Evolutionary conservation across 345 rosid genomes (phyloP).

Genomic region (Garcia nutans): DNA sequence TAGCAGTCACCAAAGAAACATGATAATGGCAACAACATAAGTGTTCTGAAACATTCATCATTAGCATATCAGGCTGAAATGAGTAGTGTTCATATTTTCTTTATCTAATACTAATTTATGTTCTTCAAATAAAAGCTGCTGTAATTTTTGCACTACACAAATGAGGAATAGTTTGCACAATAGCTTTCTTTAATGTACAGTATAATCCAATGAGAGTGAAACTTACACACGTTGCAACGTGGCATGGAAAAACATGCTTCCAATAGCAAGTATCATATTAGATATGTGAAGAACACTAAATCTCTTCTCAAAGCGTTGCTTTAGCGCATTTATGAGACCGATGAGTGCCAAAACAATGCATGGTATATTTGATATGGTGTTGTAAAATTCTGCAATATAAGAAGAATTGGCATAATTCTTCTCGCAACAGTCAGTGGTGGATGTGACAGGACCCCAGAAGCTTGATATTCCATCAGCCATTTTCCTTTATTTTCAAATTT

Average conservation of each 20-base stretch:
- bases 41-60: background rate
- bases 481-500: slow-evolving; percentile 19
- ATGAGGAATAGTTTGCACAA: background rate
- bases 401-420: slow-evolving; percentile 70
- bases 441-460: slow-evolving; percentile 96
- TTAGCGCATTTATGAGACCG: slow-evolving; percentile 78
- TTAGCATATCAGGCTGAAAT: background rate
- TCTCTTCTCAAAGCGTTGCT: slow-evolving; percentile 93
- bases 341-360: slow-evolving; percentile 74
- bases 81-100: too few relatives aligned
- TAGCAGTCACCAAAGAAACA: too few relatives aligned
- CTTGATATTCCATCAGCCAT: slow-evolving; percentile 78
- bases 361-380: slow-evolving; percentile 76
- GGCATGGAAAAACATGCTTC: slow-evolving; percentile 92
- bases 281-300: slow-evolving; percentile 87
- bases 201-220: slow-evolving; percentile 6
- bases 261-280: slow-evolving; percentile 82
- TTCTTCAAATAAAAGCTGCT: too few relatives aligned
- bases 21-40: too few relatives aligned
- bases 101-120: too few relatives aligned
- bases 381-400: slow-evolving; percentile 85
- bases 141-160: background rate
- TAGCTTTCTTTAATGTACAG: background rate
- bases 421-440: slow-evolving; percentile 79
- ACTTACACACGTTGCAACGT: slow-evolving; percentile 76